Base-by-base conservation (phyloP, 2,329 filamentous ascomycete species). In the Sarocladiaceae sp. region DNA sequence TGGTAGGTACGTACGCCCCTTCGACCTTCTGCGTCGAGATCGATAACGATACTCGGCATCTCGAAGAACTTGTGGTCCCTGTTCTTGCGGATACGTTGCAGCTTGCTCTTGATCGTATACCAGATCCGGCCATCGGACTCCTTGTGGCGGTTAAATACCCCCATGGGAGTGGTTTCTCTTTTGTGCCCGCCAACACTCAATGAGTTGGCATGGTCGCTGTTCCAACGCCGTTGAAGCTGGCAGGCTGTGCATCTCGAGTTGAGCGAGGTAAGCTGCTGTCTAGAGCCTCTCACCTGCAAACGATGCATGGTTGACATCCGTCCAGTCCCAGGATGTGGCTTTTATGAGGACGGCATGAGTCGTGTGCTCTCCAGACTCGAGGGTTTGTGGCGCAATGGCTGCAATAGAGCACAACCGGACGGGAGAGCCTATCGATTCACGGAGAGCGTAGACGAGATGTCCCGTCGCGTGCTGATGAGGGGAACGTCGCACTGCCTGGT, bases 11-110 rank as follows among this genome's bases (percentile, higher is more conserved):
- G 69, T 31, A 77, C 72, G 37, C 62, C 55, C 1, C 53, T 58
- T 49, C 55, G 68, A 16, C 68, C 63, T 48, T 70, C 65, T 34
- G 70, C 69, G 50, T 78, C 75, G 31, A 80, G 69, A 47, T 79
- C 72, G 31, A 79, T 62, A 3, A 77, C 55, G 10, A 71, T 49
- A 15, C 63, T 44, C 11, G 69, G 64, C 32, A 72, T 58, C 19
- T 69, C 55, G 48, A 68, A 67, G 47, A 66, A 60, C n/a, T 61
- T 52, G 37, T 52, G 26, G 9, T 53, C 32, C 6, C 35, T 40
- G 1, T 51, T 15, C n/a, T n/a, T 3, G 23, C 20, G 12, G 3
- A 39, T 44, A 19, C 47, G 29, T 9, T 44, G 40, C 19, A 23
- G 6, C 18, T 24, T 34, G 26, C 15, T 32, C n/a, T 31, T 29